phyloP scores from a whole-genome alignment of 768 basidiomycete genomes.

The Tricholomella constricta region DNA sequence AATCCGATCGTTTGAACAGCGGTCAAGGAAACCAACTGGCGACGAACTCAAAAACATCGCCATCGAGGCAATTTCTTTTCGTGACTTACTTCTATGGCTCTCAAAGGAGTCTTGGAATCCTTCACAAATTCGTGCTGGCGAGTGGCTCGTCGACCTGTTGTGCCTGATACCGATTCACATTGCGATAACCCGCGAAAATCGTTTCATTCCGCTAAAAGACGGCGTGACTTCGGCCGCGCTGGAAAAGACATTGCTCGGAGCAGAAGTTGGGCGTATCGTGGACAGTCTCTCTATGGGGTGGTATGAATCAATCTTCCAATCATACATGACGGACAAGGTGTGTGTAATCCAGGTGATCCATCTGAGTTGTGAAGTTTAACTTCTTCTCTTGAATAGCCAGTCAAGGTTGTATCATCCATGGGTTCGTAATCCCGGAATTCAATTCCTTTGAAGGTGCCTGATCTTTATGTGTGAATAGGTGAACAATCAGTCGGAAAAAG shows the following conservation, averaged over 20 bases:
- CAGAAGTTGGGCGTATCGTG: constrained; percentile 58
- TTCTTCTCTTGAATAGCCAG: constrained; percentile 40
- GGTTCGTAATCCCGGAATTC: constrained; percentile 29
- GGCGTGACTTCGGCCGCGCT: constrained; percentile 47
- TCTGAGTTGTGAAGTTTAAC: neutral
- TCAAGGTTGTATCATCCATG: constrained; percentile 69
- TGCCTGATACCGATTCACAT: constrained; percentile 69
- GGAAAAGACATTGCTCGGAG: constrained; percentile 57
- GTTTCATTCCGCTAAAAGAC: constrained; percentile 63
- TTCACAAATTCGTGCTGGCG: constrained; percentile 44
- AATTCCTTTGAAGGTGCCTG: neutral
- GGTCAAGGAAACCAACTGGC: constrained; percentile 54
- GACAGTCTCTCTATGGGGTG: constrained; percentile 60
- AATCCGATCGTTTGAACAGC: constrained; percentile 47
- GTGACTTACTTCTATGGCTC: constrained; percentile 24
- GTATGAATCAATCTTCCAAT: constrained; percentile 66
- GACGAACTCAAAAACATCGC: constrained; percentile 40
- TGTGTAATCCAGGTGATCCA: neutral
- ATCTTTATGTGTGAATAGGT: constrained; percentile 29
- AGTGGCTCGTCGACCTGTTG: constrained; percentile 63
- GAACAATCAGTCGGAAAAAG: constrained; percentile 69
- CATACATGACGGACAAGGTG: constrained; percentile 61
- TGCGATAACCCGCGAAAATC: constrained; percentile 58
- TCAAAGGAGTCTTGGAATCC: constrained; percentile 32
- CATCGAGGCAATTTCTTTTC: constrained; percentile 33